phyloP scores from a whole-genome alignment of 2,329 filamentous ascomycete genomes.

The Colletotrichum nymphaeae region DNA sequence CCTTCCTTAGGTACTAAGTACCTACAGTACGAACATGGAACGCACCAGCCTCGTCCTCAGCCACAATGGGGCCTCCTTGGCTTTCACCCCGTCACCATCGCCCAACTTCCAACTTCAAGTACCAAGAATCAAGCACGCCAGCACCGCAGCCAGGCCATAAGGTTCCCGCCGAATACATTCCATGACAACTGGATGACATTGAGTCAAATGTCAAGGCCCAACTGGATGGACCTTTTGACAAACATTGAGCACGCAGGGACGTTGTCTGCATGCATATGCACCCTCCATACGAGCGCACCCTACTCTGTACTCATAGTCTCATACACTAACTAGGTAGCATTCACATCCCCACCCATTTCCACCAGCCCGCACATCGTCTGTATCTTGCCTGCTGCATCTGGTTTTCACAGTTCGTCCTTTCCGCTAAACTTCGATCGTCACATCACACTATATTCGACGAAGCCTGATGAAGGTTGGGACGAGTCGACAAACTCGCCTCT shows the following conservation, averaged over 20 bases:
- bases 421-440: not conserved
- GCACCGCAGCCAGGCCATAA: not conserved
- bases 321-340: not conserved
- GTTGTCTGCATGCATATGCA: constrained; percentile 4
- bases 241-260: not conserved
- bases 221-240: not conserved
- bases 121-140: not conserved
- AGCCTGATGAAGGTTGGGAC: constrained; percentile 10
- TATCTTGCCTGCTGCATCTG: not conserved
- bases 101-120: not conserved
- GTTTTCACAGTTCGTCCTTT: not conserved
- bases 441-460: constrained; percentile 6
- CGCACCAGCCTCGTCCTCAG: not conserved
- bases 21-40: no score
- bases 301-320: no score
- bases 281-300: not conserved
- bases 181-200: not conserved
- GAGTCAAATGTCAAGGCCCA: no score
- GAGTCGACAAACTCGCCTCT: not conserved
- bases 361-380: not conserved
- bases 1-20: no score
- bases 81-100: no score
- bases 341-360: not conserved
- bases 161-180: not conserved
- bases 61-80: not conserved